Conservation (phyloP, 768 basidiomycete species). For the Leucogyrophana mollusca region DNA sequence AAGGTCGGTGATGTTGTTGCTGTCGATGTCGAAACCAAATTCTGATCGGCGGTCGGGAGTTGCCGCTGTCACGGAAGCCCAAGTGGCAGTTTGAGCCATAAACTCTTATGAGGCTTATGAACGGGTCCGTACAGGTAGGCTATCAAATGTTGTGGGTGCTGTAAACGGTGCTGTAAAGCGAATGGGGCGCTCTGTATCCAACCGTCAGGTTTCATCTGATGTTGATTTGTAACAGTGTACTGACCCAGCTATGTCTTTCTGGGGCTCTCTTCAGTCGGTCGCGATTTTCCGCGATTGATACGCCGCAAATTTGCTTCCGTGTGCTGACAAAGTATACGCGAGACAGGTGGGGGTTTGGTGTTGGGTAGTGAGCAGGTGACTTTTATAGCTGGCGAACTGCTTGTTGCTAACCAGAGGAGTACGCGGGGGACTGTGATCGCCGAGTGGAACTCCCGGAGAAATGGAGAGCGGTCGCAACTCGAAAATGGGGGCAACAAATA, state of each 20-base stretch:
- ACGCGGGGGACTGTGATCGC: constrained; percentile 4
- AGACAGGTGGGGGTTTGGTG: neutral
- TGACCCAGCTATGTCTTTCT: constrained; percentile 3
- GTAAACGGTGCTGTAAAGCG: constrained; percentile 7
- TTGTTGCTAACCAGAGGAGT: constrained; percentile 6
- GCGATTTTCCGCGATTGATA: neutral
- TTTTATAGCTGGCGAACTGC: constrained; percentile 11
- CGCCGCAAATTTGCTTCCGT: neutral
- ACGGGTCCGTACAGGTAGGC: constrained; percentile 28
- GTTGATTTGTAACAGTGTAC: no score
- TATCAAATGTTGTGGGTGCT: constrained; percentile 10
- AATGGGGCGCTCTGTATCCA: constrained; percentile 3
- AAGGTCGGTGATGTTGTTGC: constrained; percentile 24
- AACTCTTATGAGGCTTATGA: constrained; percentile 14
- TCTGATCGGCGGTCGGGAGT: constrained; percentile 60
- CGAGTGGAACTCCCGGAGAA: neutral
- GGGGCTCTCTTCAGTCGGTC: neutral
- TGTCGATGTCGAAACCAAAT: constrained; percentile 35
- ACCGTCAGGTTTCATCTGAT: no score
- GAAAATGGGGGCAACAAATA: constrained; percentile 14
- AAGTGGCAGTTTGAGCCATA: constrained; percentile 40
- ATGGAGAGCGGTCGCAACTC: constrained; percentile 7
- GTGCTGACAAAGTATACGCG: constrained; percentile 1
- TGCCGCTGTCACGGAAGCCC: constrained; percentile 43
- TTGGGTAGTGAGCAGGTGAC: neutral